phyloP scores from a whole-genome alignment of 495 filamentous ascomycete genomes.

The Neurospora sp. region DNA sequence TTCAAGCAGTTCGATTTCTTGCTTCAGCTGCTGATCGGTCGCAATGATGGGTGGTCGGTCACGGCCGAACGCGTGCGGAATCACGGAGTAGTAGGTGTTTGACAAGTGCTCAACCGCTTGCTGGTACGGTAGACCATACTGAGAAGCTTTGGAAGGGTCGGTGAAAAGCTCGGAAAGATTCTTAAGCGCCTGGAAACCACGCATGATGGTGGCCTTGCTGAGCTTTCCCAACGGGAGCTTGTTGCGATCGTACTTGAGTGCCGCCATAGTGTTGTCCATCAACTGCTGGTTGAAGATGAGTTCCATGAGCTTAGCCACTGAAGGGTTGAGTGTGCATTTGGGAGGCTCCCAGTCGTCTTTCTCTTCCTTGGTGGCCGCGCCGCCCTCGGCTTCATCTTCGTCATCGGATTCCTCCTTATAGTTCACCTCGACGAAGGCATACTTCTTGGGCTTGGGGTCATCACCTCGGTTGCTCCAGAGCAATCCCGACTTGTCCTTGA shows the following conservation, averaged over 20 bases:
- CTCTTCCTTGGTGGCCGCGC: conserved; percentile 19
- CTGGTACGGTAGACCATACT: conserved; percentile 1
- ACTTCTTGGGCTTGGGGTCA: conserved; percentile 53
- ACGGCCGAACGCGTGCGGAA: conserved; percentile 74
- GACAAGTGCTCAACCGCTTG: conserved; percentile 49
- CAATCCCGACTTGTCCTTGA: conserved; percentile 68
- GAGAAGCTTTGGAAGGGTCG: conserved; percentile 31
- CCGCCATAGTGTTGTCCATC: conserved; percentile 53
- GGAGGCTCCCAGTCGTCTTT: conserved; percentile 25
- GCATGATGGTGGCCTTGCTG: conserved; percentile 60
- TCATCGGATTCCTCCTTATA: conserved; percentile 59
- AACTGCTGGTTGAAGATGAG: conserved; percentile 74
- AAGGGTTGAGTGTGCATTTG: conserved; percentile 45
- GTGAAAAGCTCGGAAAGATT: conserved; percentile 57
- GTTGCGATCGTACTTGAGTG: conserved; percentile 63
- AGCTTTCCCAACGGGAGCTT: conserved; percentile 81
- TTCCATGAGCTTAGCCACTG: conserved; percentile 56
- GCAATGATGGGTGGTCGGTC: conserved; percentile 57
- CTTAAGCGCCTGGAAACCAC: conserved; percentile 64
- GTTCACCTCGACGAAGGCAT: conserved; percentile 62
- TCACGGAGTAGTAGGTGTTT: conserved; percentile 68
- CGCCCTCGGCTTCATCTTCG: conserved; percentile 41
- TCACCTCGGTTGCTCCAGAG: conserved; percentile 53
- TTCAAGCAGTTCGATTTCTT: conserved; percentile 67
- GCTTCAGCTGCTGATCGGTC: conserved; percentile 46